Evolutionary conservation across 257 asterid genomes (phyloP).

Genomic region (Salvia miltiorrhiza): DNA sequence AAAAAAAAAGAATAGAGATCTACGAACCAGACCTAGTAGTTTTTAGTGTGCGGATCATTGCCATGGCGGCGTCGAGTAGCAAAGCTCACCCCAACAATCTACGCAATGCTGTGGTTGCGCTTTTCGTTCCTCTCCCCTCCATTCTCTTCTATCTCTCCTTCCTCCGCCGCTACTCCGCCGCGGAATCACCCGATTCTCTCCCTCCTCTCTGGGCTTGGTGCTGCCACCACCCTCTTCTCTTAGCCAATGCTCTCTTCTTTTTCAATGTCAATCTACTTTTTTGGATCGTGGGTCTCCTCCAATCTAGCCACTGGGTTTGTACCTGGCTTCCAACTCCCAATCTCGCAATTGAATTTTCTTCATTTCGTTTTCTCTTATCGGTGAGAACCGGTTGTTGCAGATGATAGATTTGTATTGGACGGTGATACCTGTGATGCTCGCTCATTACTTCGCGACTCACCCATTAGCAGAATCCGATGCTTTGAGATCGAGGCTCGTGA

Average conservation of each 20-base stretch:
- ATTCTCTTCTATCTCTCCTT: slow-evolving; percentile 63
- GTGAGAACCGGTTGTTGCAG: slow-evolving; percentile 35
- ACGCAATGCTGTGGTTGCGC: slow-evolving; percentile 56
- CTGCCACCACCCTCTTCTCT: slow-evolving; percentile 59
- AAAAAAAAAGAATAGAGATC: too few species aligned
- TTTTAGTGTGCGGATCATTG: background rate
- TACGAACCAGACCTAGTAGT: slow-evolving; percentile 4
- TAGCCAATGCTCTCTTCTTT: slow-evolving; percentile 75
- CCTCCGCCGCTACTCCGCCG: slow-evolving; percentile 48
- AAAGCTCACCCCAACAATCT: slow-evolving; percentile 33
- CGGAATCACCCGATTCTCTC: slow-evolving; percentile 26
- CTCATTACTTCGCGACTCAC: slow-evolving; percentile 59
- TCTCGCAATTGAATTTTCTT: background rate
- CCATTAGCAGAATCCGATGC: slow-evolving; percentile 45
- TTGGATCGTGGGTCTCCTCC: slow-evolving; percentile 74
- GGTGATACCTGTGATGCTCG: slow-evolving; percentile 71
- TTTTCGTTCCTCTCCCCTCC: slow-evolving; percentile 74
- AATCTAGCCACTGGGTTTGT: slow-evolving; percentile 44
- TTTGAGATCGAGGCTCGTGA: slow-evolving; percentile 67
- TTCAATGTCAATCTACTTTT: slow-evolving; percentile 74
- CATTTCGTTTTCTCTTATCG: background rate
- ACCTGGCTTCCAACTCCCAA: background rate
- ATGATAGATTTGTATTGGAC: slow-evolving; percentile 96
- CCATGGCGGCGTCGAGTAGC: slow-evolving; percentile 26
- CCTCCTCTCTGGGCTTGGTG: slow-evolving; percentile 68